These are phyloP conservation scores for Massarina eburnea DNA, from an alignment of 2,329 filamentous ascomycete genomes.

Conservation along the genomic window DNA sequence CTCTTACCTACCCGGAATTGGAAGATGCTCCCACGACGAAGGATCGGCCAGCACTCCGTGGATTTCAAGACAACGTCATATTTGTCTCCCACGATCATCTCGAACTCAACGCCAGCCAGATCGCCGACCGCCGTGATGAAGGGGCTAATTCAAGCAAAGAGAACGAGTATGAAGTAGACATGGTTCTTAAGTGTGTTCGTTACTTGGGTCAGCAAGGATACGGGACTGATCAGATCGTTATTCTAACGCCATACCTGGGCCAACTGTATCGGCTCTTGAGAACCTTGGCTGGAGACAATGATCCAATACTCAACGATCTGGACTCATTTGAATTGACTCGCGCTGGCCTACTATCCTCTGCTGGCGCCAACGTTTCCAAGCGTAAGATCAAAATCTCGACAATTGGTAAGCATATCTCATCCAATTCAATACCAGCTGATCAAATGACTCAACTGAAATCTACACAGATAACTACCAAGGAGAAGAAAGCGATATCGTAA, in stretches of 20 bases:
- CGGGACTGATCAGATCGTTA: constrained; percentile 63
- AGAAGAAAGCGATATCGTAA: constrained; percentile 73
- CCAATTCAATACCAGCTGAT: neutral
- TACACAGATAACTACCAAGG: constrained; percentile 73
- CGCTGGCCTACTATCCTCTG: constrained; percentile 62
- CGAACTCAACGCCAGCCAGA: constrained; percentile 51
- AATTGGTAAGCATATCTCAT: constrained; percentile 56
- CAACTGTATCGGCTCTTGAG: constrained; percentile 63
- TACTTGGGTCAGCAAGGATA: constrained; percentile 75
- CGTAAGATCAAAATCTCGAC: constrained; percentile 64
- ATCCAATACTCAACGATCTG: constrained; percentile 68
- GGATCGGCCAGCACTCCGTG: constrained; percentile 52
- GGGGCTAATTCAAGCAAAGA: constrained; percentile 57
- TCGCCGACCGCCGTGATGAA: constrained; percentile 56
- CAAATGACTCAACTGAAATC: neutral
- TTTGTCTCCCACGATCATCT: constrained; percentile 65
- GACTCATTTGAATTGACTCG: constrained; percentile 64
- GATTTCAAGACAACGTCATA: constrained; percentile 61
- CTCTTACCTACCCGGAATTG: constrained; percentile 64
- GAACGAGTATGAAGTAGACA: constrained; percentile 66
- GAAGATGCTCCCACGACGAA: constrained; percentile 56
- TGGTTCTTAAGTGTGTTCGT: constrained; percentile 65
- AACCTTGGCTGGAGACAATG: constrained; percentile 57
- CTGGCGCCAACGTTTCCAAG: constrained; percentile 55
- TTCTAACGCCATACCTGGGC: constrained; percentile 73